Base-by-base conservation (phyloP, 2,329 filamentous ascomycete genomes). In the Rhinocladiella similis region DNA sequence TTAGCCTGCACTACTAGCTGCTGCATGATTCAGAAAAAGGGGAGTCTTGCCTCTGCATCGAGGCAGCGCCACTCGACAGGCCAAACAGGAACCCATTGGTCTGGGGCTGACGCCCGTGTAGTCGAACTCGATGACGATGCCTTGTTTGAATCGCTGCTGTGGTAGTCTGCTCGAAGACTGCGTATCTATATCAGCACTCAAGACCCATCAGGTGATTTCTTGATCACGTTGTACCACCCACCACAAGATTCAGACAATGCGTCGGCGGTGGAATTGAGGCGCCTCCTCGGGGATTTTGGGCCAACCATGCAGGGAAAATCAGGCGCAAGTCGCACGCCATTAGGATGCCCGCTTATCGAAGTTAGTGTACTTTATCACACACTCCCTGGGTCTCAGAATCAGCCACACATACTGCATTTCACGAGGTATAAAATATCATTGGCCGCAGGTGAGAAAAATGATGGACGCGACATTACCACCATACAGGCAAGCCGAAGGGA, bases 131-230 rank as follows among this genome's bases (percentile, higher is more conserved):
- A 33, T 6, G 29, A 33, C 6, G 29, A 9, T 33, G 29, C 10
- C 10, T 33, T 12, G 10, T 12, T 33, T 33, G 29, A 12, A 33
- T 12, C 29, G 3, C 29, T 33, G 10, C 6, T 9, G 29, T 33
- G 29, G 25, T 12, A 33, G 29, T 33, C 29, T 33, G 29, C 29
- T 33, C 29, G 10, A 4, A 33, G 6, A 12, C 29, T 33, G 29
- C 29, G 5, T 33, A 10, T 7, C 29, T 33, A 33, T 12, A 33
- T 1, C 10, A 33, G 29, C 5, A 12, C 29, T 33, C 29, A 33
- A 33, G 7, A 9, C n/a, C 38, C 10, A 38, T 60, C 57, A 60
- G 50, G 47, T 54, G 54, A 57, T 54, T 42, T 43, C n/a, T 19
- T 42, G 48, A 18, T 49, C 12, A 46, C 55, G 53, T 48, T 12